Percentiles rank a stretch among this genome's conserved stretches.
These are phyloP conservation scores for Candida mattraensis DNA, from an alignment of 805 yeast species.

Conservation along the genomic window DNA sequence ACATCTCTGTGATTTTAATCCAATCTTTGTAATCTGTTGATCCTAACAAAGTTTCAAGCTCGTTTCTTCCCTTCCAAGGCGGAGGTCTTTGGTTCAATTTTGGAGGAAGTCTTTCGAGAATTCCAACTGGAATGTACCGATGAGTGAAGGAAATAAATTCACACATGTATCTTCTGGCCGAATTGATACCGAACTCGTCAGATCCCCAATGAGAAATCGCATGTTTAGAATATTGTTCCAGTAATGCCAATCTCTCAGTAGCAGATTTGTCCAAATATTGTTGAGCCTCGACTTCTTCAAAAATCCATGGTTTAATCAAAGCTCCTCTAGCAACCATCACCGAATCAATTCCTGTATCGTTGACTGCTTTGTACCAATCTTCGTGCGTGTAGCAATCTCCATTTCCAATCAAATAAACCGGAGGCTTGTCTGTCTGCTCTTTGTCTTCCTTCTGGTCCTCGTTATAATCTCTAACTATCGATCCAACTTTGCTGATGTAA, in stretches of 20 bases:
- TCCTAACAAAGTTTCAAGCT: slow-evolving; percentile 85
- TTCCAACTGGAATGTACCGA: slow-evolving; percentile 91
- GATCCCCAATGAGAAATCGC: slow-evolving; percentile 98
- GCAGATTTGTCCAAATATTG: slow-evolving; percentile 90
- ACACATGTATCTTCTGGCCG: slow-evolving; percentile 86
- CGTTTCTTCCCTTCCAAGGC: slow-evolving; percentile 88
- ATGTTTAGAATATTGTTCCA: slow-evolving; percentile 66
- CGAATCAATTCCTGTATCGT: slow-evolving; percentile 73
- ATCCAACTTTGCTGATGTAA: slow-evolving; percentile 74
- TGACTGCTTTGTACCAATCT: slow-evolving; percentile 80
- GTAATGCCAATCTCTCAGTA: slow-evolving; percentile 79
- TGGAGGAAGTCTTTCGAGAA: slow-evolving; percentile 85
- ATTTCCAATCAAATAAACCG: slow-evolving; percentile 86
- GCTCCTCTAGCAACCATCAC: slow-evolving; percentile 99
- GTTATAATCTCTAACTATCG: slow-evolving; percentile 58
- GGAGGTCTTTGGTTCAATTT: slow-evolving; percentile 93
- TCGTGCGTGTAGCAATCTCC: slow-evolving; percentile 88
- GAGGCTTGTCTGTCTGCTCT: slow-evolving; percentile 53
- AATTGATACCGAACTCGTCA: slow-evolving; percentile 89
- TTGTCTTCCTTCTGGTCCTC: slow-evolving; percentile 59
- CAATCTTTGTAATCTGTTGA: slow-evolving; percentile 87
- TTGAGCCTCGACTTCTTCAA: slow-evolving; percentile 87
- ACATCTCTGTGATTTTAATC: slow-evolving; percentile 95
- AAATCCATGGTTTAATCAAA: slow-evolving; percentile 97
- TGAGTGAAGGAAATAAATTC: slow-evolving; percentile 94